These are phyloP conservation scores for Cyclotella atomus DNA, from an alignment of 108 stramenopile genomes.

Conservation along the genomic window DNA sequence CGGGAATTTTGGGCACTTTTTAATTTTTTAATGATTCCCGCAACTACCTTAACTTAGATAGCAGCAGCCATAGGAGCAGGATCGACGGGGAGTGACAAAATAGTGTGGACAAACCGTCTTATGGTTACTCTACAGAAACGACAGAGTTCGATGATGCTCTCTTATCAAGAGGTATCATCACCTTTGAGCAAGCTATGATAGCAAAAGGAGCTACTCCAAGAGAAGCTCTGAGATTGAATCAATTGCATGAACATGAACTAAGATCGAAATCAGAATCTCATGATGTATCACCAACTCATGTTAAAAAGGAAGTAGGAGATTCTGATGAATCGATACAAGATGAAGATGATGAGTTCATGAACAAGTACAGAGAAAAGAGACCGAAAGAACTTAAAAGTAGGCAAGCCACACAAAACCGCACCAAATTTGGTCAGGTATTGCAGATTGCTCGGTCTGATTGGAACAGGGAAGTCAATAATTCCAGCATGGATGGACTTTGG, in stretches of 20 bases:
- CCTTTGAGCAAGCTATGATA: constrained; percentile 72
- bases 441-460: constrained; percentile 73
- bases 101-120: constrained; percentile 53
- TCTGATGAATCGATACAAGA: constrained; percentile 6
- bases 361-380: constrained; percentile 62
- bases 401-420: background rate
- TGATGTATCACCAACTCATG: background rate
- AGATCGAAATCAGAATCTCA: too few relatives aligned
- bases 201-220: constrained; percentile 74
- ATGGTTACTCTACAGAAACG: constrained; percentile 58
- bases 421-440: constrained; percentile 47
- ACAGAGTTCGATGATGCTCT: constrained; percentile 90
- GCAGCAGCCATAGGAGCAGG: too few relatives aligned
- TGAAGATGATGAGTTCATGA: constrained; percentile 51
- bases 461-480: constrained; percentile 77
- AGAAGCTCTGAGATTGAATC: constrained; percentile 57
- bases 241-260: constrained; percentile 24
- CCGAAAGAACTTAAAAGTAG: constrained; percentile 55
- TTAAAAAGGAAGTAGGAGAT: constrained; percentile 1
- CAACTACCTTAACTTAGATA: too few relatives aligned
- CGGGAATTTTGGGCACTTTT: too few relatives aligned
- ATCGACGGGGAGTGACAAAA: constrained; percentile 75
- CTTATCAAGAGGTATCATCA: constrained; percentile 64
- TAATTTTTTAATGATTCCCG: too few relatives aligned
- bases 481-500: constrained; percentile 60